Percentiles rank a stretch among this genome's conserved stretches.
Evolutionary conservation across 805 yeast species (phyloP).

Genomic region (Myxozyma sirexii): DNA sequence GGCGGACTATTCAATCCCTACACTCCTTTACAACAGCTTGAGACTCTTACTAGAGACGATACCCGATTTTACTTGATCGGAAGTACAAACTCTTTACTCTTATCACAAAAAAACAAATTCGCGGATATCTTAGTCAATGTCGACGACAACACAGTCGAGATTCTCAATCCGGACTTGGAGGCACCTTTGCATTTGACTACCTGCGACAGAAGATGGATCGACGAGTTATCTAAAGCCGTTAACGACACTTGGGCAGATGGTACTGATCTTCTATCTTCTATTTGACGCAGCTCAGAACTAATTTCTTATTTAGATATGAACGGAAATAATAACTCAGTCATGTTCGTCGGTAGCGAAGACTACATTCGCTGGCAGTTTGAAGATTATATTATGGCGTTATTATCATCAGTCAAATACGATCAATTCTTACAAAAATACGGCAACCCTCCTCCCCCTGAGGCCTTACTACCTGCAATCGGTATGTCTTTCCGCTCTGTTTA

Average conservation of each 20-base stretch:
- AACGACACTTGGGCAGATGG: slow-evolving; percentile 47
- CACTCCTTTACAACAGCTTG: slow-evolving; percentile 88
- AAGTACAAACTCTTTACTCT: slow-evolving; percentile 79
- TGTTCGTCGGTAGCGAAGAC: slow-evolving; percentile 79
- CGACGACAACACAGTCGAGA: slow-evolving; percentile 48
- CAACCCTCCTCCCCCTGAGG: slow-evolving; percentile 44
- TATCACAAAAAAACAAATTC: slow-evolving; percentile 61
- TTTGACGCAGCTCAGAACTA: not conserved
- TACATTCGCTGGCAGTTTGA: slow-evolving; percentile 85
- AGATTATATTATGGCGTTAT: slow-evolving; percentile 77
- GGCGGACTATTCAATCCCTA: slow-evolving; percentile 93
- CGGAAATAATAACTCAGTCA: slow-evolving; percentile 49
- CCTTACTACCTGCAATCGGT: slow-evolving; percentile 37
- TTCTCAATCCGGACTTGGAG: slow-evolving; percentile 49
- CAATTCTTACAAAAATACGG: slow-evolving; percentile 52
- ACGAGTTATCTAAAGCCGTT: slow-evolving; percentile 56
- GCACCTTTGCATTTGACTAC: slow-evolving; percentile 53
- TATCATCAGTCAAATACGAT: slow-evolving; percentile 71
- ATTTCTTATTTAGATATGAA: slow-evolving; percentile 44
- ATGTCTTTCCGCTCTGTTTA: not conserved
- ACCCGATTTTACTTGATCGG: slow-evolving; percentile 76
- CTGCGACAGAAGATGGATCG: slow-evolving; percentile 77
- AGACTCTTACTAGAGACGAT: slow-evolving; percentile 60
- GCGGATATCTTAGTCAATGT: slow-evolving; percentile 73
- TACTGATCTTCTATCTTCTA: not conserved